A percentile compares a stretch with the other conserved stretches of the same genome.
These are phyloP conservation scores for Boletus vinaceobasis DNA, from an alignment of 768 basidiomycete species.

Conservation along the genomic window DNA sequence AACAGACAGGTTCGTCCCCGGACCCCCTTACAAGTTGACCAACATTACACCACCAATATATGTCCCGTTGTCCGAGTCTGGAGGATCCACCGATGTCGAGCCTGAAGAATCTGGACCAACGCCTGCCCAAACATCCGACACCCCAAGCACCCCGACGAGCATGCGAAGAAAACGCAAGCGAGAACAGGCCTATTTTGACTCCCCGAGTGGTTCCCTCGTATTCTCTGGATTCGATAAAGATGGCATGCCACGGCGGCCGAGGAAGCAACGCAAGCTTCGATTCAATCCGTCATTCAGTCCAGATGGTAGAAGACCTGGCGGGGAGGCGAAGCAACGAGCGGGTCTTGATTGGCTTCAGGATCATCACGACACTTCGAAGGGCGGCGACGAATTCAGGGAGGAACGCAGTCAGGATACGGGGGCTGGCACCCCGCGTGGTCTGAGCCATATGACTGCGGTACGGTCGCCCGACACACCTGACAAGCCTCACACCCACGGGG, in stretches of 20 bases:
- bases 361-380: neutral
- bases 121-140: conserved; percentile 8
- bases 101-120: neutral
- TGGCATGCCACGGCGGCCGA: conserved; percentile 29
- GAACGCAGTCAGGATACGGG: neutral
- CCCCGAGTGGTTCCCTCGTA: conserved; percentile 24
- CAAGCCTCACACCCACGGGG: neutral
- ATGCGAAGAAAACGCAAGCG: conserved; percentile 25
- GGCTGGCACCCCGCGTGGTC: neutral
- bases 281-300: conserved; percentile 26
- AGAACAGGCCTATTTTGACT: conserved; percentile 29
- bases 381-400: neutral
- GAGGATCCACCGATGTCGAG: neutral
- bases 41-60: neutral
- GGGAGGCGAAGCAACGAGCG: neutral
- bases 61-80: neutral
- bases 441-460: neutral
- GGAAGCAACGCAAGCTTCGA: conserved; percentile 26
- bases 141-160: conserved; percentile 26
- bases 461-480: conserved; percentile 11
- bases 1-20: conserved; percentile 18
- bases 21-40: conserved; percentile 18
- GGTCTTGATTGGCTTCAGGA: conserved; percentile 1
- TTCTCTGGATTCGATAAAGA: conserved; percentile 30
- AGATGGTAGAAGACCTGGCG: neutral